Conservation (phyloP, 768 basidiomycete genomes). For the Botryobasidium botryosum region DNA sequence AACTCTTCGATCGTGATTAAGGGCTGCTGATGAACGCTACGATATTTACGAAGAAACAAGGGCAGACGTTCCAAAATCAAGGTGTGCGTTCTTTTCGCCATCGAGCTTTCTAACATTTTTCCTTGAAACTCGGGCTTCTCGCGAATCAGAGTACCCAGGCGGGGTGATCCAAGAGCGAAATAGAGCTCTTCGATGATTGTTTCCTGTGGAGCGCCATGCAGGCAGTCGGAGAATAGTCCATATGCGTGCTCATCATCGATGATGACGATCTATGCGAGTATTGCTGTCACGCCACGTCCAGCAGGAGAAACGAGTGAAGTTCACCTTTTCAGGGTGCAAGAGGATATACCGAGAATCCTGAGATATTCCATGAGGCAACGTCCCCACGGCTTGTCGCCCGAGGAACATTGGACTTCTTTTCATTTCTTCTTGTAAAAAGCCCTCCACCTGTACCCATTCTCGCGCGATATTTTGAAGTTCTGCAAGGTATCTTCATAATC, state of each 20-base stretch:
- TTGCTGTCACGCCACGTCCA: background rate
- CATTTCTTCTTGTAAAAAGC: too few species aligned
- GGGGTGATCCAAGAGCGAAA: conserved; percentile 49
- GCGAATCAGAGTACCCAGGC: conserved; percentile 52
- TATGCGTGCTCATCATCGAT: conserved; percentile 75
- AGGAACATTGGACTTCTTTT: conserved; percentile 27
- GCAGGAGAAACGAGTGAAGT: too few species aligned
- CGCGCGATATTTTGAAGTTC: conserved; percentile 80
- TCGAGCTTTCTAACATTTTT: conserved; percentile 32
- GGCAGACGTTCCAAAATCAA: conserved; percentile 72
- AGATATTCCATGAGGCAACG: conserved; percentile 34
- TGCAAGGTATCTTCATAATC: conserved; percentile 61
- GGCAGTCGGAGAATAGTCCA: conserved; percentile 56
- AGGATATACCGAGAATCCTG: conserved; percentile 75
- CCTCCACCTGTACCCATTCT: too few species aligned
- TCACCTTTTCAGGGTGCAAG: conserved; percentile 34
- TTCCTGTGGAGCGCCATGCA: conserved; percentile 75
- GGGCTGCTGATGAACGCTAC: conserved; percentile 25
- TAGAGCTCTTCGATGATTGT: conserved; percentile 84
- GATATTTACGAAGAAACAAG: conserved; percentile 82
- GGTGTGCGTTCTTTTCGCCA: conserved; percentile 32
- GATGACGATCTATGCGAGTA: conserved; percentile 39
- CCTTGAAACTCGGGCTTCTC: conserved; percentile 61
- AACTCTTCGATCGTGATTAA: conserved; percentile 20
- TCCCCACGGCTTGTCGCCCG: conserved; percentile 2